Evolutionary conservation across 805 yeast species (phyloP), one percentile per base, ranked within the genome.

Genomic region (Barnettozyma californica): DNA sequence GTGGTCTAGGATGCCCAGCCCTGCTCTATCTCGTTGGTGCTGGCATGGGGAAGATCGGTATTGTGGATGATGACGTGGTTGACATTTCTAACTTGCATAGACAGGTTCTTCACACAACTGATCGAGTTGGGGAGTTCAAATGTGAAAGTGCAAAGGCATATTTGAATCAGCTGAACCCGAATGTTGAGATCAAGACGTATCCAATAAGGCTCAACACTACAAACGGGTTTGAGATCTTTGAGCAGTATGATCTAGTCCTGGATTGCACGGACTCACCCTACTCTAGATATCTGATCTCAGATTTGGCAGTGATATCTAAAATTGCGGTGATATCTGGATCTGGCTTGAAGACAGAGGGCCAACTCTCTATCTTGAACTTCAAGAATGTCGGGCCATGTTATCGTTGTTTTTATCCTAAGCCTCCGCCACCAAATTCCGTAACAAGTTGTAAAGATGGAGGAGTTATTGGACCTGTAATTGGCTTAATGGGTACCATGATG

Each of bases 201-300:
- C 76, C 81, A 1, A 70, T 65, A 10, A 69, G 83, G 41, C 65
- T 87, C 21, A 59, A 71, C 2, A 68, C 76, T 35, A 59, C 56
- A 0, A 90, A 89, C 63, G 85, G 88, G 0, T 80, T 85, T 56
- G 74, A 66, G 0, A 76, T 89, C 1, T 72, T 90, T 43, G 57
- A 63, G n/a, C 56, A 68, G 4, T 90, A 86, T 65, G 97, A 92
- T 60, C 52, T 85, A 29, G 80, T 94, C 4, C 68, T 94, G 19
- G 99, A 94, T 65, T 95, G 99, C 61, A 92, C 99, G 0, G 99
- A 94, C 66, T 81, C 92, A 1, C 98, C 98, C 11, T 77, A 80
- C 39, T 81, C 95, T 0, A 70, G 99, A 54, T 94, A 94, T 62
- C 73, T 94, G 51, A 79, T 94, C 31, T 87, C 88, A 48, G 99